These are phyloP conservation scores for Solanum megistacrolobum DNA, from an alignment of 257 asterid species.

Conservation along the genomic window DNA sequence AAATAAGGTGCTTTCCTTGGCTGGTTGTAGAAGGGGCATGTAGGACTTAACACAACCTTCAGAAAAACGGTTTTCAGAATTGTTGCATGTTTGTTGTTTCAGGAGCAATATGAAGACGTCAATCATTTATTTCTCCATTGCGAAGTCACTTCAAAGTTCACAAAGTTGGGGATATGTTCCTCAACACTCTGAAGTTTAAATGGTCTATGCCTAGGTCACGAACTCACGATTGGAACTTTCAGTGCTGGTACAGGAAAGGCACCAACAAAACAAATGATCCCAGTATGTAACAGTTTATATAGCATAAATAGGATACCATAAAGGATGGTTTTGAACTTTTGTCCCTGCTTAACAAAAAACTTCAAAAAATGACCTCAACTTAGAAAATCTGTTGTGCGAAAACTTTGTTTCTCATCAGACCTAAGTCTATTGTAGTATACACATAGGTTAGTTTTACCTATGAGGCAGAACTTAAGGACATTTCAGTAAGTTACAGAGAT, in stretches of 20 bases:
- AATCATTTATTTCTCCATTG: not conserved
- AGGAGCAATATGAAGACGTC: not conserved
- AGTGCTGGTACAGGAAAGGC: not conserved
- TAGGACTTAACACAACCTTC: not conserved
- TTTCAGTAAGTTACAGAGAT: not conserved
- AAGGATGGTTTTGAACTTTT: not conserved
- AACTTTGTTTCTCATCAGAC: not conserved
- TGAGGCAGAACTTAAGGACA: not conserved
- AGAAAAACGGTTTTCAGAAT: not conserved
- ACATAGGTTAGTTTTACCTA: not conserved
- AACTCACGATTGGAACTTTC: not conserved
- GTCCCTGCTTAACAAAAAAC: not conserved
- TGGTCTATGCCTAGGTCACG: not conserved
- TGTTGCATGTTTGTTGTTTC: not conserved
- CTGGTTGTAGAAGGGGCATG: not conserved
- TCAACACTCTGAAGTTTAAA: not conserved
- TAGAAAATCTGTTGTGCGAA: not conserved
- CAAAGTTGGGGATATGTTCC: not conserved
- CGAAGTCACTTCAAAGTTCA: not conserved
- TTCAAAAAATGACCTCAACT: not conserved
- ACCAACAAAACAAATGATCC: not conserved
- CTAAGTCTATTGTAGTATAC: not conserved
- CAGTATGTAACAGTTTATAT: not conserved
- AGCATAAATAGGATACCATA: not conserved
- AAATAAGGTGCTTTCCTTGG: not conserved